phyloP scores from a whole-genome alignment of 306 rosid species.

The Gillenia trifoliata region DNA sequence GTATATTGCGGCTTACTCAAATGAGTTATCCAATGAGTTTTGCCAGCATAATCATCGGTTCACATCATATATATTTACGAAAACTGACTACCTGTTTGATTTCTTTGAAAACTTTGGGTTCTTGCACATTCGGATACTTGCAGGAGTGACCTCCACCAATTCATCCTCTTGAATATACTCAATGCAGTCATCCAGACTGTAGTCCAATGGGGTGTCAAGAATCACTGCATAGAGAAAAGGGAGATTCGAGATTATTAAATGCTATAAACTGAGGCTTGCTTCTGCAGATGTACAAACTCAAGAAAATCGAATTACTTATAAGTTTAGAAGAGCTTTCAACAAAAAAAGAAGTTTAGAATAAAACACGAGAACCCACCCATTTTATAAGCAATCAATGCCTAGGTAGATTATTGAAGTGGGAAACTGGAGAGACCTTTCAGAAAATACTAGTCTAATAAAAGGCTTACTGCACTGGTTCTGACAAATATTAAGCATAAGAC shows the following conservation, averaged over 20 bases:
- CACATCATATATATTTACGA: slow-evolving; percentile 24
- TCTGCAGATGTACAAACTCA: background rate
- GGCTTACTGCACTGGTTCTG: background rate
- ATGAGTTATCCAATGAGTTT: slow-evolving; percentile 11
- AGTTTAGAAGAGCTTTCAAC: no score
- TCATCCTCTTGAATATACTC: slow-evolving; percentile 99
- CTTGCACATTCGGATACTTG: slow-evolving; percentile 80
- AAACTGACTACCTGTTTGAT: slow-evolving; percentile 42
- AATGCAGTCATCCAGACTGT: slow-evolving; percentile 92
- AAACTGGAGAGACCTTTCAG: background rate
- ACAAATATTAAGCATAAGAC: background rate
- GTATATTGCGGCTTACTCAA: background rate
- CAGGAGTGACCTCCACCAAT: slow-evolving; percentile 82
- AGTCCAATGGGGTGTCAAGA: slow-evolving; percentile 91
- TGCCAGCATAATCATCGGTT: background rate
- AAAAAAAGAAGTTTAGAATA: background rate
- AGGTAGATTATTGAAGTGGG: background rate
- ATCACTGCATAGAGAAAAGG: slow-evolving; percentile 47
- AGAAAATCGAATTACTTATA: background rate
- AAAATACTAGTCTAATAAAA: background rate
- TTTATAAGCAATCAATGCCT: background rate
- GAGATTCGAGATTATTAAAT: background rate
- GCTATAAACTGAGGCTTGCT: slow-evolving; percentile 7
- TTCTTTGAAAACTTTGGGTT: slow-evolving; percentile 77
- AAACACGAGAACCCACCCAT: background rate